phyloP scores from a whole-genome alignment of 345 rosid genomes.

The Turritis glabra region DNA sequence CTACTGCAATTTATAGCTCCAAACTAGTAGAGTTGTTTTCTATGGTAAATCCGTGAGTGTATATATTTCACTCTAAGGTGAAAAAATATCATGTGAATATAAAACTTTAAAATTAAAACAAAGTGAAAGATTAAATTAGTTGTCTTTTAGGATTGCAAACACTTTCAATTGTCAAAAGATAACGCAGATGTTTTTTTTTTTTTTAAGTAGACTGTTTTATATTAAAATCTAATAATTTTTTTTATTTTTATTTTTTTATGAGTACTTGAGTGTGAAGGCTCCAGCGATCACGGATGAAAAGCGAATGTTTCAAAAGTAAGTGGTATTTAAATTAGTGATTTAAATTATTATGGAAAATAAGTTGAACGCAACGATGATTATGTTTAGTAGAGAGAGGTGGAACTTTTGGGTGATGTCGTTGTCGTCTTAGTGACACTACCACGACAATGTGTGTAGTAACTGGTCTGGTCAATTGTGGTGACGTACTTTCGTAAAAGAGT shows the following conservation, averaged over 20 bases:
- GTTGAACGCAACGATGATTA: conserved; percentile 33
- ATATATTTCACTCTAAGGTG: not conserved
- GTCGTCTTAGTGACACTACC: conserved; percentile 38
- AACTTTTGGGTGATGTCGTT: conserved; percentile 20
- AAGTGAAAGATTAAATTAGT: not conserved
- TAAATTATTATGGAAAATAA: not conserved
- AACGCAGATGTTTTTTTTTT: conserved; percentile 32
- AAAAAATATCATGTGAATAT: conserved; percentile 13
- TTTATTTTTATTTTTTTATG: too few species aligned
- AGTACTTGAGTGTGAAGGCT: conserved; percentile 15
- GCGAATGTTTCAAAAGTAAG: conserved; percentile 19
- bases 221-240: not conserved
- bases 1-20: not conserved
- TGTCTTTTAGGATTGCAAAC: conserved; percentile 23
- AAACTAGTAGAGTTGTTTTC: conserved; percentile 6
- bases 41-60: not conserved
- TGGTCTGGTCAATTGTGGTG: conserved; percentile 30
- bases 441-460: conserved; percentile 22
- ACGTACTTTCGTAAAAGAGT: not conserved
- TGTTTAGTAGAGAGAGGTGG: conserved; percentile 12
- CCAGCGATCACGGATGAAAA: conserved; percentile 33
- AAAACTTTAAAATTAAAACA: not conserved
- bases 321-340: conserved; percentile 22
- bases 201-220: conserved; percentile 1
- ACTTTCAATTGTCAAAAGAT: conserved; percentile 38